Conservation (phyloP, 208 protist genomes). For the Balamuthia mandrillaris region DNA sequence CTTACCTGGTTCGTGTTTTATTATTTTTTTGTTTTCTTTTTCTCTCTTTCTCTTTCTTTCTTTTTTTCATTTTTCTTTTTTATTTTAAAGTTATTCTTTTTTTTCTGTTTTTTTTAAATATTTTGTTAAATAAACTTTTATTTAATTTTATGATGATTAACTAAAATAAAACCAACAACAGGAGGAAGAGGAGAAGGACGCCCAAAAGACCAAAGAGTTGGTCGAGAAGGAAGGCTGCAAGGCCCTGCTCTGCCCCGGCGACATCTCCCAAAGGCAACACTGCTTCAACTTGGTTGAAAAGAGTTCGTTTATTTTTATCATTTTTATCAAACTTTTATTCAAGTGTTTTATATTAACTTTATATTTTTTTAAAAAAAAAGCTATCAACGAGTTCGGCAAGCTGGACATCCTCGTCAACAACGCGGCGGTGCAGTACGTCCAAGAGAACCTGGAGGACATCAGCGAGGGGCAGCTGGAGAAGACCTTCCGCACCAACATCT, state of each 20-base stretch:
- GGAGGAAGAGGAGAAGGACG: constrained; percentile 31
- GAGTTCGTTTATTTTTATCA: no score
- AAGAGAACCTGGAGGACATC: constrained; percentile 50
- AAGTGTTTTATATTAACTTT: no score
- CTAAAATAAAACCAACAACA: neutral
- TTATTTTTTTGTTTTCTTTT: no score
- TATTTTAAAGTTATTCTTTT: no score
- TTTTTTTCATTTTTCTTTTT: no score
- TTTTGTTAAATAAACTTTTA: no score
- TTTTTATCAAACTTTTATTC: no score
- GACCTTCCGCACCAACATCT: constrained; percentile 65
- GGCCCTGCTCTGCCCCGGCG: constrained; percentile 43
- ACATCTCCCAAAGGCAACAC: constrained; percentile 44
- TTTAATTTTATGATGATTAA: no score
- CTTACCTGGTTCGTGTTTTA: no score
- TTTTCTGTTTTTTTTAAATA: no score
- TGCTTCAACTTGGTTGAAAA: constrained; percentile 49
- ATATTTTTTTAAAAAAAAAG: no score
- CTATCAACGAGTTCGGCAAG: constrained; percentile 39
- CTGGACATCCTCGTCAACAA: constrained; percentile 62
- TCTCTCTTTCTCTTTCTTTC: no score
- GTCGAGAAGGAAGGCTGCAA: constrained; percentile 54
- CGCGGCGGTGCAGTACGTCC: constrained; percentile 22
- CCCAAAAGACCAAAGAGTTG: constrained; percentile 47
- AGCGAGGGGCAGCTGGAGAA: constrained; percentile 56